Conservation (phyloP, 305 asterid genomes). For the Ajuga reptans region DNA sequence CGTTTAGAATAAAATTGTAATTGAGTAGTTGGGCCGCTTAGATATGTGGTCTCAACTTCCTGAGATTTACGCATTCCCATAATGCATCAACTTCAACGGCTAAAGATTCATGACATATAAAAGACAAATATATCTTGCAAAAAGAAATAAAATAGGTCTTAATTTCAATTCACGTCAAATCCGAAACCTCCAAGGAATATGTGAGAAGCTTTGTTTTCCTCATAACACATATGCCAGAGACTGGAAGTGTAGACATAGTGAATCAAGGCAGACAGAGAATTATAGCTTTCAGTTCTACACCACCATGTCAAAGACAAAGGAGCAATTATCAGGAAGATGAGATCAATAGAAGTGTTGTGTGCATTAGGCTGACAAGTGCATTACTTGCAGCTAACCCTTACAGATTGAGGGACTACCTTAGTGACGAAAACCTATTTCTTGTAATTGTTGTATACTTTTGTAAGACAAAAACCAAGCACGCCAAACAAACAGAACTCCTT, state of each 20-base stretch:
- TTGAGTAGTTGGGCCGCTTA: too few species aligned
- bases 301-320: not conserved
- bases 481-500: not conserved
- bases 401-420: not conserved
- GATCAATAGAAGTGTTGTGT: not conserved
- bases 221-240: not conserved
- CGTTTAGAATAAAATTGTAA: too few species aligned
- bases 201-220: not conserved
- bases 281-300: not conserved
- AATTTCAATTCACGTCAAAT: too few species aligned
- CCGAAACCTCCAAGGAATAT: too few species aligned
- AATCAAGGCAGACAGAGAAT: not conserved
- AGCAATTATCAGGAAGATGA: not conserved
- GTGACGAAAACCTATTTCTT: not conserved
- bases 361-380: not conserved
- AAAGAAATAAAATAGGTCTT: too few species aligned
- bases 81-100: too few species aligned
- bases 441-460: not conserved
- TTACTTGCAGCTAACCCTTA: not conserved
- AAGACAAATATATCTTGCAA: too few species aligned
- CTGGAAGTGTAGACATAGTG: not conserved
- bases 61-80: too few species aligned
- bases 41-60: too few species aligned
- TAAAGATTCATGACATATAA: too few species aligned
- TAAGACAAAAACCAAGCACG: not conserved